Evolutionary conservation across 116 monocot genomes (phyloP), one percentile per base, ranked within the genome.

Genomic region (Zostera marina): DNA sequence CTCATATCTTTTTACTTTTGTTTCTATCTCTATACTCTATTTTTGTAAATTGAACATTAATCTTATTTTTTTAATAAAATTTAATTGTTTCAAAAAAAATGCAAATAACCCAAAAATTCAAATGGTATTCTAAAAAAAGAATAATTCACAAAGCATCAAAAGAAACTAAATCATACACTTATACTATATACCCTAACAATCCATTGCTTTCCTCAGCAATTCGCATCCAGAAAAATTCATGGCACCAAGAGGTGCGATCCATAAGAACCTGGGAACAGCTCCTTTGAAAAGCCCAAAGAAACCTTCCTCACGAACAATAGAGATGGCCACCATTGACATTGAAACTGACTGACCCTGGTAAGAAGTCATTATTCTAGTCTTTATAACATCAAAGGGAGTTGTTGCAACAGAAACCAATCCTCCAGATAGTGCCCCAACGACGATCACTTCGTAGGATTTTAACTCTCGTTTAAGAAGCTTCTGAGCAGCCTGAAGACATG

Each of bases 381-480:
- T 98, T 86, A 98, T 85, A 63, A 98, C 98, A 63, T 98, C 98
- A 54, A 98, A 98, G 3, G 98, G 98, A 42, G 90, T 98, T 0
- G 98, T 98, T 7, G 81, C 62, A 0, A 98, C 86, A 5, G 98
- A 86, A 1, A 90, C 85, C 42, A 98, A 71, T 42, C 98, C 96
- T 14, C 96, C 98, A 2, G 98, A 85, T 17, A 98, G 52, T 2
- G 98, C 98, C 20, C 98, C 98, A 11, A 98, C 90, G 4, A 71
- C 54, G 11, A 98, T 63, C 9, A 78, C 85, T 59, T 98, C 98
- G 83, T 85, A 98, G 22, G 98, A 83, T 62, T 82, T 76, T 40
- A 98, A 60, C 7, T 98, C 98, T 0, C 98, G 70, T 19, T 74
- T 63, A 3, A 98, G 79, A 61, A 98, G 64, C 38, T 59, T 75